A percentile compares a stretch with the other conserved stretches of the same genome.
Evolutionary conservation across 768 basidiomycete species (phyloP).

Genomic region (Tremella fuciformis): DNA sequence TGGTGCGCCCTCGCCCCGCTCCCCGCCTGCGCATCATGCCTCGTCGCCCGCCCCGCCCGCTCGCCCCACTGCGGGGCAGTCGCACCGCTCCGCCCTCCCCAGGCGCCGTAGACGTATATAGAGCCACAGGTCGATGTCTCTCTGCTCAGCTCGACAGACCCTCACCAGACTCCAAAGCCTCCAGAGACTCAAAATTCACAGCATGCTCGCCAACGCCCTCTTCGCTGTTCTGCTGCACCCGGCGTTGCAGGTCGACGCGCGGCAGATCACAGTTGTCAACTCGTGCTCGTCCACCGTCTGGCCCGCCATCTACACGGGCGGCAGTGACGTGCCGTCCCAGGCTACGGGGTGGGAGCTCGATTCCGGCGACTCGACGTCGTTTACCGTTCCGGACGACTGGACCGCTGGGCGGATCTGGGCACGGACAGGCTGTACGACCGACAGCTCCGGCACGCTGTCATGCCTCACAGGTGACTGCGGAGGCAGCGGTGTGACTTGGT

Average conservation of each 20-base stretch:
- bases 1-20: too few species aligned
- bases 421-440: constrained; percentile 23
- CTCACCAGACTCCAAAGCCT: too few species aligned
- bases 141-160: too few species aligned
- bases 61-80: too few species aligned
- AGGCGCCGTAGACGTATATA: too few species aligned
- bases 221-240: not conserved
- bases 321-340: constrained; percentile 13
- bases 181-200: too few species aligned
- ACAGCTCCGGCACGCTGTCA: constrained; percentile 16
- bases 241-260: not conserved
- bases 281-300: constrained; percentile 25
- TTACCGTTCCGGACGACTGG: constrained; percentile 26
- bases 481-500: constrained; percentile 24
- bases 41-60: too few species aligned
- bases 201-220: not conserved
- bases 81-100: too few species aligned
- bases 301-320: constrained; percentile 22
- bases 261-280: constrained; percentile 29
- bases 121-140: too few species aligned
- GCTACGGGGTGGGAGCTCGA: constrained; percentile 27
- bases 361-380: constrained; percentile 1
- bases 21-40: too few species aligned
- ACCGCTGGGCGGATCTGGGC: constrained; percentile 31
- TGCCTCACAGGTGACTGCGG: constrained; percentile 31